phyloP scores from a whole-genome alignment of 257 asterid species.

The Apocynum venetum region DNA sequence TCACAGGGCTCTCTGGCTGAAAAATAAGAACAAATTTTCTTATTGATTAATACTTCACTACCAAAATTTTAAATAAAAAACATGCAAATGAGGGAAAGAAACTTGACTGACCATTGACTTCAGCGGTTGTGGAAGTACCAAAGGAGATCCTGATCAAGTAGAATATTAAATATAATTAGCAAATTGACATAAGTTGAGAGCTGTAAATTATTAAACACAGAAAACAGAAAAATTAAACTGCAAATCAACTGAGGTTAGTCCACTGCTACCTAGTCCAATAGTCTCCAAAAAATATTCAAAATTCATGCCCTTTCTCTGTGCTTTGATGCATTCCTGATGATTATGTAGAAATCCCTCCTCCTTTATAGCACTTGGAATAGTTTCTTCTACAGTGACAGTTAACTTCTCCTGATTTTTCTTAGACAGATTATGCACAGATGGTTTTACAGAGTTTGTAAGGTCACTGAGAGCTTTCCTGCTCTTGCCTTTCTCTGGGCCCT shows the following conservation, averaged over 20 bases:
- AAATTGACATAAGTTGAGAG: neutral
- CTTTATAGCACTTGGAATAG: slow-evolving; percentile 25
- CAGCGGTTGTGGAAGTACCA: slow-evolving; percentile 25
- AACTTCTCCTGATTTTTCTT: slow-evolving; percentile 32
- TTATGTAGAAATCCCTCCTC: slow-evolving; percentile 74
- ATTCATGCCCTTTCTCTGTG: slow-evolving; percentile 42
- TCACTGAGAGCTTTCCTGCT: slow-evolving; percentile 67
- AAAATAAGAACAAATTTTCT: neutral
- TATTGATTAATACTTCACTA: neutral
- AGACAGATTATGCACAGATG: slow-evolving; percentile 33
- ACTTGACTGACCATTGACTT: slow-evolving; percentile 38
- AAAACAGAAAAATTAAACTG: neutral
- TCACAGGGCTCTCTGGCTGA: slow-evolving; percentile 31
- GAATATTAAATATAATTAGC: neutral
- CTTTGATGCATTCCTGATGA: slow-evolving; percentile 71
- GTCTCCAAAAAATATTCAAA: slow-evolving; percentile 55
- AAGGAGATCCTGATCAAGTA: slow-evolving; percentile 23
- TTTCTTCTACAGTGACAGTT: slow-evolving; percentile 35
- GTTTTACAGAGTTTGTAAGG: slow-evolving; percentile 69
- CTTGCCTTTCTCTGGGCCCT: slow-evolving; percentile 46
- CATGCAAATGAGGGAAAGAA: neutral
- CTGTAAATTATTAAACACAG: neutral
- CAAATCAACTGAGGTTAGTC: neutral
- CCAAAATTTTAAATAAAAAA: neutral
- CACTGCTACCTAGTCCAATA: slow-evolving; percentile 64